Percentiles rank a stretch among this genome's conserved stretches.
phyloP scores from a whole-genome alignment of 1,284 basidiomycete species.

The Microbotryum silenes-acaulis region DNA sequence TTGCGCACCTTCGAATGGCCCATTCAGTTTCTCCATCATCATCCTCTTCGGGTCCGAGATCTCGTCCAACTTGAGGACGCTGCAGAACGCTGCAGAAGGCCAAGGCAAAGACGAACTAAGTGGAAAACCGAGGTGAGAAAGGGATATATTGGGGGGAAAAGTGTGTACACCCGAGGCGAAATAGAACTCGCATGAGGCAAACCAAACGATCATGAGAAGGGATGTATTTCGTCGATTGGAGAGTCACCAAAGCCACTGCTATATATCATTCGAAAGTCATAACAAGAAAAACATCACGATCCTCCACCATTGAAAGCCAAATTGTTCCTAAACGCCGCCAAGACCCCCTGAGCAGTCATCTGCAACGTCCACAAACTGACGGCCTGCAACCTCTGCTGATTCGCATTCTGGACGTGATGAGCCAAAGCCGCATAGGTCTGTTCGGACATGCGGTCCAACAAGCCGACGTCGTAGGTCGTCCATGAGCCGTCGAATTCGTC shows the following conservation, averaged over 20 bases:
- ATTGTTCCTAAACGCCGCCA: slow-evolving; percentile 54
- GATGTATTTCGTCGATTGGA: no score
- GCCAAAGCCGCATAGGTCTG: slow-evolving; percentile 85
- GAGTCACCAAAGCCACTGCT: no score
- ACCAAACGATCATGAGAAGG: no score
- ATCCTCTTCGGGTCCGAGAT: slow-evolving; percentile 21
- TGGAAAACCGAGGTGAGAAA: no score
- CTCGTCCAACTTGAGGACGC: slow-evolving; percentile 16
- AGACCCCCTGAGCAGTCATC: slow-evolving; percentile 58
- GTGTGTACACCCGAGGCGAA: no score
- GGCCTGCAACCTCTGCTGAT: slow-evolving; percentile 75
- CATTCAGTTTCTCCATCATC: slow-evolving; percentile 5
- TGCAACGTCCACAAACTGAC: slow-evolving; percentile 77
- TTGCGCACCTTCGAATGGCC: no score
- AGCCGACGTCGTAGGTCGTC: slow-evolving; percentile 54
- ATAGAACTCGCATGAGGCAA: no score
- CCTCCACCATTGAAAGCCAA: slow-evolving; percentile 38
- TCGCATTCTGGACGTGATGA: slow-evolving; percentile 76
- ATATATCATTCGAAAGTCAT: no score
- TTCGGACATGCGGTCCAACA: slow-evolving; percentile 70
- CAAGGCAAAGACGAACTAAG: no score
- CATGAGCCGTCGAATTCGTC: slow-evolving; percentile 78
- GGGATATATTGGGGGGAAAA: no score
- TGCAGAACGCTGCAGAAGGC: background rate
- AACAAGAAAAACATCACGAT: no score